These are phyloP conservation scores for Gaultheria prostrata DNA, from an alignment of 148 eudicot genomes.

Conservation along the genomic window DNA sequence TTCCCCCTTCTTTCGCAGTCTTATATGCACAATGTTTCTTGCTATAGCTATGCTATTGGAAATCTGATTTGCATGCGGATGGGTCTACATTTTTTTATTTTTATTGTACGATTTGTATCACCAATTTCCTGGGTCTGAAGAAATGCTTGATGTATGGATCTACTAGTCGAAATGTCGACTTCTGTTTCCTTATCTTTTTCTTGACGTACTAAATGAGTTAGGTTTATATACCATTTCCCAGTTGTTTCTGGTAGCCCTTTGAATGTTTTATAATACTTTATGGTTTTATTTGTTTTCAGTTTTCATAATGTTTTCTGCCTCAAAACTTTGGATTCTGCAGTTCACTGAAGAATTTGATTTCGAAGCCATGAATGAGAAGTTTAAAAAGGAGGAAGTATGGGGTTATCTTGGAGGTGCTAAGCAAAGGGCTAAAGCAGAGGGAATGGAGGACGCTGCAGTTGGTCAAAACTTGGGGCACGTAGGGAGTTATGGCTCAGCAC, in stretches of 20 bases:
- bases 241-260: conserved; percentile 9
- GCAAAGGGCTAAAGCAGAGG: conserved; percentile 15
- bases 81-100: not conserved
- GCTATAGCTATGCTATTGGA: not conserved
- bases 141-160: not conserved
- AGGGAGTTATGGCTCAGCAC: not conserved
- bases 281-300: not conserved
- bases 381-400: conserved; percentile 30
- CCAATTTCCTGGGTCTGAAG: not conserved
- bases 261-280: not conserved
- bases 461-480: conserved; percentile 15
- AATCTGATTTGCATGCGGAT: not conserved
- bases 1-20: not conserved
- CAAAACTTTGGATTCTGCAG: conserved; percentile 13
- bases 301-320: not conserved
- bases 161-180: not conserved
- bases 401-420: conserved; percentile 25
- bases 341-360: conserved; percentile 31
- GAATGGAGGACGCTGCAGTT: conserved; percentile 4
- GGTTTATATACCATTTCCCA: not conserved
- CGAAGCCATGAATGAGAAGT: conserved; percentile 30
- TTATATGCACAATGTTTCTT: not conserved
- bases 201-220: not conserved
- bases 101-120: not conserved
- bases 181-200: not conserved